phyloP scores from a whole-genome alignment of 2,329 filamentous ascomycete species.

The Aspergillus amoenus region DNA sequence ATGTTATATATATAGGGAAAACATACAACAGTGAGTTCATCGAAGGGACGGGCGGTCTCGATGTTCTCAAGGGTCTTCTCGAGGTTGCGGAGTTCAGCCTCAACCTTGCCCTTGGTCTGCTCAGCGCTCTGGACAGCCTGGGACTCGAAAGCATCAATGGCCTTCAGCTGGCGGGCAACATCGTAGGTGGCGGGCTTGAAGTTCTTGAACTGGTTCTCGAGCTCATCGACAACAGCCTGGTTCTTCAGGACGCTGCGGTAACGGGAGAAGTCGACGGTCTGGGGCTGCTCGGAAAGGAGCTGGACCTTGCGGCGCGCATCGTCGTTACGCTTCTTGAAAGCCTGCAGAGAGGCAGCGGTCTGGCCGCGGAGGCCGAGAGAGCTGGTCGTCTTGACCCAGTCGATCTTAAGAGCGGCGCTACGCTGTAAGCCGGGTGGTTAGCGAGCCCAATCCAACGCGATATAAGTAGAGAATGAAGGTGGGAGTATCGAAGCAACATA shows the following conservation, averaged over 20 bases:
- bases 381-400: slow-evolving; percentile 93
- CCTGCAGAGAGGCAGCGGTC: slow-evolving; percentile 84
- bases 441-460: slow-evolving; percentile 14
- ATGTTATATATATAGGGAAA: background rate
- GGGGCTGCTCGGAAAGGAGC: slow-evolving; percentile 77
- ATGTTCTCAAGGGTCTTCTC: slow-evolving; percentile 97
- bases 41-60: slow-evolving; percentile 90
- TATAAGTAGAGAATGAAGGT: background rate
- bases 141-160: slow-evolving; percentile 95
- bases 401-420: slow-evolving; percentile 98
- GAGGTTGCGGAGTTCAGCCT: slow-evolving; percentile 90
- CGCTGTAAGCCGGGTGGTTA: slow-evolving; percentile 58
- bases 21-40: slow-evolving; percentile 94
- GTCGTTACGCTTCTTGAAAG: slow-evolving; percentile 99
- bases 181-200: slow-evolving; percentile 96
- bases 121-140: slow-evolving; percentile 96
- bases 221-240: slow-evolving; percentile 90
- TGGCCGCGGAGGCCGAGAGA: slow-evolving; percentile 95
- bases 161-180: slow-evolving; percentile 89
- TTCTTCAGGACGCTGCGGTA: slow-evolving; percentile 96
- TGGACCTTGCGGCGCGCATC: slow-evolving; percentile 93
- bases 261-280: slow-evolving; percentile 85
- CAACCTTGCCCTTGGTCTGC: slow-evolving; percentile 94
- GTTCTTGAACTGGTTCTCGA: slow-evolving; percentile 88
- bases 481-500: slow-evolving; percentile 26